Base-by-base conservation (phyloP, 1,284 basidiomycete genomes). In the Boletus subluridellus region DNA sequence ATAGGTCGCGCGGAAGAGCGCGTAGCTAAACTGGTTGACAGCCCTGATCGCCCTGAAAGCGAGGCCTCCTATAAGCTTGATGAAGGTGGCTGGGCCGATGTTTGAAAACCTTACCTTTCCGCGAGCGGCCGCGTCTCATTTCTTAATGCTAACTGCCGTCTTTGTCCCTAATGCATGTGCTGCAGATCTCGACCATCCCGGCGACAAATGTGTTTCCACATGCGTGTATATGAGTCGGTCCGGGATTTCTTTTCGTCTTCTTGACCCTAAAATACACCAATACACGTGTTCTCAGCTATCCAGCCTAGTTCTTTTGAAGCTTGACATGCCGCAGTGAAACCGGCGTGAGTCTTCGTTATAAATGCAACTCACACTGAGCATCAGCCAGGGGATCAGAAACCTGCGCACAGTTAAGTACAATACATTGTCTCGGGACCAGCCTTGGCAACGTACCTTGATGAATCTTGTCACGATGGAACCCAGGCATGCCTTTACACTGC, bases 1-100 rank as follows among this genome's bases (percentile, higher is more conserved):
- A 24, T 64, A 90, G 93, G 94, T 63, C 87, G 94, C 48, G 94
- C 92, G 5, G 94, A 96, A 71, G 94, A 97, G 76, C 89, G 94
- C 58, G 92, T 96, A 34, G 94, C 94, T n/a, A 97, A 96, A 71
- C 81, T 97, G 4, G 90, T 94, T 44, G 94, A 97, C 71, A 94
- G 91, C 66, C 94, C 94, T 5, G 94, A 96, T 70, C 83, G 89
- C 65, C 92, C 92, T 9, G 93, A 95, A 75, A 93, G 90, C 65
- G 93, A 95, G 75, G 94, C 93, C 3, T 93, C 92, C 1, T 95
- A 95, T 74, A 92, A 92, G 70, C 80, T 95, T 32, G 90, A 92
- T 65, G 90, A 92, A 78, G 90, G 90, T 42, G 90, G 90, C 37
- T 92, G 90, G 90, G 79, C 84, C 15, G 90, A 92, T 67, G 84